Evolutionary conservation across 2,329 filamentous ascomycete genomes (phyloP).

Genomic region (Alternaria brassicicola): DNA sequence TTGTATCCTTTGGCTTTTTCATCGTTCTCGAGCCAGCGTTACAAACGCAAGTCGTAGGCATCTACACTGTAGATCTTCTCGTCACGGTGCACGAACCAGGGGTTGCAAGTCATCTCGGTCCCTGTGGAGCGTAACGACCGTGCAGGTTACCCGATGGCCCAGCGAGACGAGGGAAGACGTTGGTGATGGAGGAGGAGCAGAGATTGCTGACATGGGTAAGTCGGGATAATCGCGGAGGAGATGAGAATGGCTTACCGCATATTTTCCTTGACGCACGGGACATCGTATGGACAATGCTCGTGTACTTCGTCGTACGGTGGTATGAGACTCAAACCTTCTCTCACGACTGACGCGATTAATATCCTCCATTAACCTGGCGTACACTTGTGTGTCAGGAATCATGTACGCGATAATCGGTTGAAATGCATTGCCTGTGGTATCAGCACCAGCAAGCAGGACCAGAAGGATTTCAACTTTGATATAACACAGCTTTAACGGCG

Average conservation of each 20-base stretch:
- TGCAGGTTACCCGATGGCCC: slow-evolving; percentile 42
- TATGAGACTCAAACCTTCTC: slow-evolving; percentile 32
- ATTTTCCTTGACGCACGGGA: slow-evolving; percentile 58
- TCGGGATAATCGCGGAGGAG: too few species aligned
- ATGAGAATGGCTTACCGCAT: slow-evolving; percentile 42
- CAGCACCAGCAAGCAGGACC: slow-evolving; percentile 59
- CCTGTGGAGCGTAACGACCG: slow-evolving; percentile 38
- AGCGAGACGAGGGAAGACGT: slow-evolving; percentile 58
- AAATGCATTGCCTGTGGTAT: slow-evolving; percentile 60
- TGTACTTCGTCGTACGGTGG: slow-evolving; percentile 36
- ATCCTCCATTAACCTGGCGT: slow-evolving; percentile 56
- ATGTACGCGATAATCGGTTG: slow-evolving; percentile 56
- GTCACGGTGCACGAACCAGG: slow-evolving; percentile 41
- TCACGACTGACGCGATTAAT: slow-evolving; percentile 51
- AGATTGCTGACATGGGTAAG: slow-evolving; percentile 40
- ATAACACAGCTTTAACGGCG: slow-evolving; percentile 57
- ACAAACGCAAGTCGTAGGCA: slow-evolving; percentile 35
- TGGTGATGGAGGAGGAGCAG: slow-evolving; percentile 58
- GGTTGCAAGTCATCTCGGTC: slow-evolving; percentile 39
- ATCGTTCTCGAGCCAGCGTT: slow-evolving; percentile 42
- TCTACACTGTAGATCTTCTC: slow-evolving; percentile 36
- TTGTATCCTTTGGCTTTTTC: slow-evolving; percentile 53
- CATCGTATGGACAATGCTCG: slow-evolving; percentile 53
- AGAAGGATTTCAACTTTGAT: slow-evolving; percentile 62
- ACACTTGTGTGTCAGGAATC: slow-evolving; percentile 48